phyloP scores from a whole-genome alignment of 1,139 yeast genomes.

The Chernovozyma aurita region DNA sequence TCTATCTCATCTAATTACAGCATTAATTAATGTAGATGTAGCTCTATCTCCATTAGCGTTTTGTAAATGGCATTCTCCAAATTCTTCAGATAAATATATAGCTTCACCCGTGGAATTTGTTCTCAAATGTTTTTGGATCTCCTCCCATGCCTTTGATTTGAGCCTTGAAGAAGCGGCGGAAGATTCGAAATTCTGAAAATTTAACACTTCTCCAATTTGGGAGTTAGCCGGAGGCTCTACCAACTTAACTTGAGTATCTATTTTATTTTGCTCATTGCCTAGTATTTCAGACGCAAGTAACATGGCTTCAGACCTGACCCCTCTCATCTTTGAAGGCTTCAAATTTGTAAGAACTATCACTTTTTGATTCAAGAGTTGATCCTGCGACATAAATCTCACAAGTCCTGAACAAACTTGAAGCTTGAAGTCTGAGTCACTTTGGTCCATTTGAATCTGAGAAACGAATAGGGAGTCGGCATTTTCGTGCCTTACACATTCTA shows the following conservation, averaged over 20 bases:
- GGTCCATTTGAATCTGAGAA: conserved; percentile 35
- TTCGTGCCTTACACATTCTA: conserved; percentile 40
- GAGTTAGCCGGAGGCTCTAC: conserved; percentile 31
- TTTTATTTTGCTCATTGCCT: not conserved
- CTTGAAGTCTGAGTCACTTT: conserved; percentile 7
- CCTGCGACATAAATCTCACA: conserved; percentile 72
- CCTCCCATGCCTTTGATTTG: conserved; percentile 33
- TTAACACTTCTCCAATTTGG: conserved; percentile 25
- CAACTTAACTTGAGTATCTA: conserved; percentile 23
- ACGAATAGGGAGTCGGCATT: conserved; percentile 54
- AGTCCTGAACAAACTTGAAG: conserved; percentile 60
- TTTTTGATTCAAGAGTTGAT: conserved; percentile 75
- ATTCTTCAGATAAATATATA: not conserved
- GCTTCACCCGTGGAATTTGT: conserved; percentile 3
- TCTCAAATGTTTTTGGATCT: conserved; percentile 22
- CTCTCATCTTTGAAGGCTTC: conserved; percentile 89
- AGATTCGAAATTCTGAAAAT: conserved; percentile 19
- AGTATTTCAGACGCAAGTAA: conserved; percentile 43
- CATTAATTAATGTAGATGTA: conserved; percentile 1
- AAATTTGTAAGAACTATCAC: conserved; percentile 85
- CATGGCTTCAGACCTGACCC: conserved; percentile 56
- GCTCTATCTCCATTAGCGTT: not conserved
- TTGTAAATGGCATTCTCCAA: not conserved
- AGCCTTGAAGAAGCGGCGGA: conserved; percentile 20
- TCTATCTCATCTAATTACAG: not conserved